Evolutionary conservation across 495 filamentous ascomycete genomes (phyloP), one percentile per base, ranked within the genome.

Genomic region (Parathielavia hyrcaniae): DNA sequence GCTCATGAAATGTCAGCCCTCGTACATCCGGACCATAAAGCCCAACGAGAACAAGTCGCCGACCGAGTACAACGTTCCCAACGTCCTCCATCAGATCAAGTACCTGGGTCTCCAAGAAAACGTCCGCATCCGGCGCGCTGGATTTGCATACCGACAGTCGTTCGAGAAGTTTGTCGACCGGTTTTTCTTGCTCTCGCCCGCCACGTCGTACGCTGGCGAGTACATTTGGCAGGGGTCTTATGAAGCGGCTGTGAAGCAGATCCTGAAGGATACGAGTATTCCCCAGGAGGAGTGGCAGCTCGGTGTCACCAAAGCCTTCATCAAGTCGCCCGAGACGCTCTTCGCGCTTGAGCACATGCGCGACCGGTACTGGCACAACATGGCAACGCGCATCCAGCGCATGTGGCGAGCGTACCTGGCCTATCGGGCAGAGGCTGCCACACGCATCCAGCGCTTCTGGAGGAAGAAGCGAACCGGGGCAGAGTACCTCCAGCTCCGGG

Each of bases 21-120:
- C 90, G 0, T 99, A 99, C 67, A 99, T 99, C 67, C 88, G 95
- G 64, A 99, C 95, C 4, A 99, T 99, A 73, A 99, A 99, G 70
- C 95, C 95, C 5, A 99, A 99, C 72, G 95, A 99, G 65, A 97
- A 96, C 75, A 97, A 97, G 71, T 92, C 89, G 11, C 87, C 90
- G 0, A 82, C 81, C 20, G 93, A 99, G 70, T 99, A 96, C 69
- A 96, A 95, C 61, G 79, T 76, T 12, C 83, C 84, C 26, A 97
- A 96, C 66, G 95, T 97, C 36, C 78, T 97, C 60, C 95, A 99
- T 80, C 95, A 99, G 71, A 95, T 99, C 81, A 97, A 99, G 65
- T 99, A 99, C 67, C 86, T 99, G 16, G 95, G 95, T 81, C 76
- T 99, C 10, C 91, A 97, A 67, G 95, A 99, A 76, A 99, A 99